Percentiles rank a stretch among this genome's conserved stretches.
phyloP scores from a whole-genome alignment of 2,329 filamentous ascomycete genomes.

The Trichoderma cornu-damae region DNA sequence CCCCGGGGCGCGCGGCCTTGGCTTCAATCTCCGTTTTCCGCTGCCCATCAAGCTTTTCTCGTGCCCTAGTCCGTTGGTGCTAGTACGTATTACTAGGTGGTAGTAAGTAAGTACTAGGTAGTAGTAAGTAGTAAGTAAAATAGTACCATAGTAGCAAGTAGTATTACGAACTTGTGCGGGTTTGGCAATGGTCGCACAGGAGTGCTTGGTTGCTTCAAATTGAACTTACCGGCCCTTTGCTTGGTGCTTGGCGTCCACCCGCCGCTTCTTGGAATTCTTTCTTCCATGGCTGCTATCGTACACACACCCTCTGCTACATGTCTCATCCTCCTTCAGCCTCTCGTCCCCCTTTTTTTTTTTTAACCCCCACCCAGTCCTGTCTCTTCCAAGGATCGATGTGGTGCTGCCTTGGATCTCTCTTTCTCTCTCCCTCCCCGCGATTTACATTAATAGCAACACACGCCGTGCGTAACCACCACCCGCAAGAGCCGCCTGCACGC shows the following conservation, averaged over 20 bases:
- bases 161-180: neutral
- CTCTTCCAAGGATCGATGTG: slow-evolving; percentile 6
- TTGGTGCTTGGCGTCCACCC: slow-evolving; percentile 5
- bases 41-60: neutral
- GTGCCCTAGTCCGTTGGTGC: neutral
- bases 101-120: too few species aligned
- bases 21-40: neutral
- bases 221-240: neutral
- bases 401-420: slow-evolving; percentile 13
- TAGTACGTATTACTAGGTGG: neutral
- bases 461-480: slow-evolving; percentile 10
- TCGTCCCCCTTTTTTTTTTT: too few species aligned
- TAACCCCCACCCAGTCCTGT: neutral
- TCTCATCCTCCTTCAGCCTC: slow-evolving; percentile 9
- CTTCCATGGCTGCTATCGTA: too few species aligned
- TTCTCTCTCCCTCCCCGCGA: slow-evolving; percentile 1
- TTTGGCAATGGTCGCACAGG: neutral
- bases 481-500: slow-evolving; percentile 13
- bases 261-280: neutral
- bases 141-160: too few species aligned
- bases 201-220: too few species aligned
- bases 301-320: neutral
- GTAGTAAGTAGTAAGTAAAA: too few species aligned
- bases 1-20: slow-evolving; percentile 5
- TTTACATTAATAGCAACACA: slow-evolving; percentile 11